Conservation (phyloP, 2,329 filamentous ascomycete species). For the Hypocrella siamensis region DNA sequence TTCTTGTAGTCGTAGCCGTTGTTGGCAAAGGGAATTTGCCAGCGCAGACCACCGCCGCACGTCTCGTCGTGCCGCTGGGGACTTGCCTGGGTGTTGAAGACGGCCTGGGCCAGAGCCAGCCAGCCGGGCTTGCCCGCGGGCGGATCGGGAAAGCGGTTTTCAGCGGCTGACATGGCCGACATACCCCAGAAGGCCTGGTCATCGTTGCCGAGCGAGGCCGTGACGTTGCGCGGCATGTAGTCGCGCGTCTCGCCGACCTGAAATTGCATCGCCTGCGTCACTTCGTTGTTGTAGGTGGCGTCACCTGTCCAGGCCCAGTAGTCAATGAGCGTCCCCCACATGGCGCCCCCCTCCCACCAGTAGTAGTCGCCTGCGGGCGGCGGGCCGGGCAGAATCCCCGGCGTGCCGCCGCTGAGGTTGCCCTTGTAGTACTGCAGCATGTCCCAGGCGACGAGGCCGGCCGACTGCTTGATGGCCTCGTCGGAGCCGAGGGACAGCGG, state of each 20-base stretch:
- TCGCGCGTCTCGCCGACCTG: conserved; percentile 36
- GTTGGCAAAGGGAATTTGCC: conserved; percentile 65
- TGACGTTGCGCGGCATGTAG: conserved; percentile 40
- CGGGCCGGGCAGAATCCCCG: conserved; percentile 31
- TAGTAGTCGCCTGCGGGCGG: conserved; percentile 35
- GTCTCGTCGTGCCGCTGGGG: conserved; percentile 41
- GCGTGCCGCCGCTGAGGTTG: conserved; percentile 25
- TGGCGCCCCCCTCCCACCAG: conserved; percentile 51
- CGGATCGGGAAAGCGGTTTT: conserved; percentile 40
- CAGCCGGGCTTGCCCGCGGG: conserved; percentile 32
- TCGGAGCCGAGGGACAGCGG: too few relatives aligned
- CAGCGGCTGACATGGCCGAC: conserved; percentile 44
- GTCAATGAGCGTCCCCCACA: conserved; percentile 48
- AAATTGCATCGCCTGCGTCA: conserved; percentile 33
- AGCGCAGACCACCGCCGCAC: conserved; percentile 49
- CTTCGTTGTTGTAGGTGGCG: conserved; percentile 36
- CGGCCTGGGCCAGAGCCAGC: conserved; percentile 42
- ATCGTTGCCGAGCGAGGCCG: conserved; percentile 41
- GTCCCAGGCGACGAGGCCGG: conserved; percentile 24
- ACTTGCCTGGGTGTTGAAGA: conserved; percentile 42
- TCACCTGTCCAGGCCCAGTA: conserved; percentile 51
- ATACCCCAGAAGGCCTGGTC: conserved; percentile 55
- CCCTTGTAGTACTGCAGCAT: conserved; percentile 30
- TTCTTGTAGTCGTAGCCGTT: conserved; percentile 65
- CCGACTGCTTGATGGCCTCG: conserved; percentile 23